These are phyloP conservation scores for Colletotrichum magnum DNA, from an alignment of 2,329 filamentous ascomycete genomes.

Conservation along the genomic window DNA sequence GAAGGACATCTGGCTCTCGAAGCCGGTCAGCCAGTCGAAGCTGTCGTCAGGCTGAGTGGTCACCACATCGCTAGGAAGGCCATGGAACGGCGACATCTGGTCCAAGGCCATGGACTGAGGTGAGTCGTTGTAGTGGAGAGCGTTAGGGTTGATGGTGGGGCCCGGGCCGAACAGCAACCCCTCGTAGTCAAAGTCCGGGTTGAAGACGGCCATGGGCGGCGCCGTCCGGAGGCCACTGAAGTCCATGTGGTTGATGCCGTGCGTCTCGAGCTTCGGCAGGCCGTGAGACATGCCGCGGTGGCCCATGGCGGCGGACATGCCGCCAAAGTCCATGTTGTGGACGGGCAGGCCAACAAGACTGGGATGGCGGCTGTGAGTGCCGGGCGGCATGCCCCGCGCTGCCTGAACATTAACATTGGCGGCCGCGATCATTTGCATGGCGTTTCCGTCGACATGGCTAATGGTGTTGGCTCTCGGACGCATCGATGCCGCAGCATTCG, in stretches of 20 bases:
- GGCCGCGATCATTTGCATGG: conserved; percentile 79
- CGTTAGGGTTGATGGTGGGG: conserved; percentile 78
- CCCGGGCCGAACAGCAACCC: conserved; percentile 77
- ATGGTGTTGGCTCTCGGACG: conserved; percentile 96
- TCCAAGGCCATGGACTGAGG: conserved; percentile 77
- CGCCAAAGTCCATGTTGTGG: conserved; percentile 73
- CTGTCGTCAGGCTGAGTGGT: conserved; percentile 77
- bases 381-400: conserved; percentile 61
- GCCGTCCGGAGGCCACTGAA: conserved; percentile 83
- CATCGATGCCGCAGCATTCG: conserved; percentile 72
- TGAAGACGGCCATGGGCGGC: conserved; percentile 75
- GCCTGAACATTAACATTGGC: conserved; percentile 70
- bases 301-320: conserved; percentile 79
- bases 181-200: conserved; percentile 78
- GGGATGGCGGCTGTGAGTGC: conserved; percentile 74
- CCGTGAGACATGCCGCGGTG: conserved; percentile 77
- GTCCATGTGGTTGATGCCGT: conserved; percentile 74
- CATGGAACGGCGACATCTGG: conserved; percentile 71
- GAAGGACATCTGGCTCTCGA: conserved; percentile 83
- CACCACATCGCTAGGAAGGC: conserved; percentile 69
- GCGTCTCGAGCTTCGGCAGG: conserved; percentile 87
- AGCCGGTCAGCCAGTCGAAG: conserved; percentile 86
- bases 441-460: conserved; percentile 86
- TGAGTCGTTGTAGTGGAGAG: conserved; percentile 87
- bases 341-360: conserved; percentile 79